These are phyloP conservation scores for Mycena sanguinolenta DNA, from an alignment of 768 basidiomycete species.

Conservation along the genomic window DNA sequence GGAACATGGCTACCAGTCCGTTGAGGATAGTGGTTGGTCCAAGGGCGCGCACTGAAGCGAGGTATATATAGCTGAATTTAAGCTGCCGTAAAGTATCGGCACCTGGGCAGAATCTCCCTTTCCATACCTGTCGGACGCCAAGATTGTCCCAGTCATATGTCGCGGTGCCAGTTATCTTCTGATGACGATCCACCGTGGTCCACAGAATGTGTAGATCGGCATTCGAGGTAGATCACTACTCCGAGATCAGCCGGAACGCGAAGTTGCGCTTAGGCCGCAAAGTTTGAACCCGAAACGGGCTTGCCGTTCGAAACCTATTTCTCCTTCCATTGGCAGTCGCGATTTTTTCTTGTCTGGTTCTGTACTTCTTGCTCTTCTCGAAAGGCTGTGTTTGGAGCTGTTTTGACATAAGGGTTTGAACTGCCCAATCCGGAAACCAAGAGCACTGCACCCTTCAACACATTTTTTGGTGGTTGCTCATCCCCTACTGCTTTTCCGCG, in stretches of 20 bases:
- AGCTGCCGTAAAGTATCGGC: too few relatives aligned
- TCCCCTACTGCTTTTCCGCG: neutral
- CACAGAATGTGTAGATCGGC: neutral
- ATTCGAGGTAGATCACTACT: neutral
- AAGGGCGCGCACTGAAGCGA: too few relatives aligned
- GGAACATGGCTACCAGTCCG: too few relatives aligned
- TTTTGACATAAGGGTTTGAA: neutral
- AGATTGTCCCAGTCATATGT: neutral
- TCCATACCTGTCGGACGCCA: neutral
- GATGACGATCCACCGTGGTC: too few relatives aligned
- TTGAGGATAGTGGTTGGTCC: too few relatives aligned
- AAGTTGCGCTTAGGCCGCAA: conserved; percentile 2
- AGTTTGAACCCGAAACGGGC: conserved; percentile 15
- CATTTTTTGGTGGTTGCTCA: neutral
- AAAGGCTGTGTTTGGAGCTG: conserved; percentile 2
- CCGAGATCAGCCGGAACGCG: conserved; percentile 16
- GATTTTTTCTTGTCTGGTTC: neutral
- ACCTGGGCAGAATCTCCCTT: too few relatives aligned
- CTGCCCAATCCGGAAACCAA: too few relatives aligned
- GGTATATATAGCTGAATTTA: too few relatives aligned
- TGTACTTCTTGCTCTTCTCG: conserved; percentile 1
- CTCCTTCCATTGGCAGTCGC: too few relatives aligned
- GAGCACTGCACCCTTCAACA: too few relatives aligned
- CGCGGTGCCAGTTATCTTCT: too few relatives aligned
- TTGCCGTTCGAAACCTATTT: too few relatives aligned